Base-by-base conservation (phyloP, 148 eudicot genomes). In the Heliosperma pusillum region DNA sequence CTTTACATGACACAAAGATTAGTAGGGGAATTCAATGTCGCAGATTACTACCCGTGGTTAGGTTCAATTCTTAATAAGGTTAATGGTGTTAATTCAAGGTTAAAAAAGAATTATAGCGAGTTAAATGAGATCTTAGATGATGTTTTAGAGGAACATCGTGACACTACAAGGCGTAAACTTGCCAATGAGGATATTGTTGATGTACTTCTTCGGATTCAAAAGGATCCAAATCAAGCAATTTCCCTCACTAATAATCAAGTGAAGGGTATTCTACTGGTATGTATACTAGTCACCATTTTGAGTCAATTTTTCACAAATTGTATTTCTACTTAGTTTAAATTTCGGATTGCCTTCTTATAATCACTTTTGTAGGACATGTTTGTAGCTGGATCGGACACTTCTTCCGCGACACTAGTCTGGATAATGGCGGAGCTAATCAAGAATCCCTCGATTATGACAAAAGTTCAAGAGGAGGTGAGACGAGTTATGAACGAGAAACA, bases 31-130 rank as follows among this genome's bases (percentile, higher is more conserved):
- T 29, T 86, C 7, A 86, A 87, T 78, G 36, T 89, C 5, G 86
- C 88, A 15, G 88, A 90, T 72, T 90, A 71, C 66, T 88, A 80
- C 67, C 91, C 89, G 19, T 82, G 85, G 86, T 61, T 88, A 63
- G 87, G 77, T 65, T 85, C 87, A 87, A 0, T 84, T 2, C n/a
- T 85, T 10, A 88, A 86, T 66, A 88, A 82, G 75, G 58, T 88
- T 19, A 86, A 85, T 72, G 91, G 91, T 1, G 22, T 83, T 17
- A 90, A 85, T 56, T 42, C 75, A 9, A 85, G 82, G 64, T 21
- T 86, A n/a, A 73, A 85, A 5, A 86, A 77, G 71, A 75, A 25
- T 71, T 83, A 80, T 60, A 73, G 26, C 2, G 83, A 78, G 19
- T 33, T 88, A 55, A 85, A 85, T 69, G 72, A 17, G 7, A 78